phyloP scores from a whole-genome alignment of 2,329 filamentous ascomycete species.

The Simplicillium aogashimaense region DNA sequence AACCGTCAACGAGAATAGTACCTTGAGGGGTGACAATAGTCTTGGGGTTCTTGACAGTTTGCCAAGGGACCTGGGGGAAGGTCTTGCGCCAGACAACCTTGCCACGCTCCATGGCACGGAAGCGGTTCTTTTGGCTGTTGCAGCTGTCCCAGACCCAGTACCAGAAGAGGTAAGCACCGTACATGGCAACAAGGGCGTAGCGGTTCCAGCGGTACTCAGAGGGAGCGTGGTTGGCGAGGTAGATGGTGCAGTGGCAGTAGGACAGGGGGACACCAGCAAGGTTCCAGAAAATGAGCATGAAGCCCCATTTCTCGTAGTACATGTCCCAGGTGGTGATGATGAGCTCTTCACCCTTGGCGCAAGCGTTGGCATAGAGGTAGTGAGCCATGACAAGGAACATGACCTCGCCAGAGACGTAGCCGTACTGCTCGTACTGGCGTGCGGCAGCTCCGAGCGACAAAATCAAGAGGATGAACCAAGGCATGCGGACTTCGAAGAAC shows the following conservation, averaged over 20 bases:
- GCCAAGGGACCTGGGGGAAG: slow-evolving; percentile 88
- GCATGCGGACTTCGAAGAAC: slow-evolving; percentile 90
- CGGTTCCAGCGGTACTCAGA: slow-evolving; percentile 69
- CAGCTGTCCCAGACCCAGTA: slow-evolving; percentile 92
- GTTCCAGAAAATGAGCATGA: slow-evolving; percentile 99
- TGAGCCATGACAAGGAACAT: slow-evolving; percentile 80
- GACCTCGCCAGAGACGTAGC: slow-evolving; percentile 79
- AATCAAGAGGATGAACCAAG: slow-evolving; percentile 84
- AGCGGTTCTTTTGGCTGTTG: slow-evolving; percentile 91
- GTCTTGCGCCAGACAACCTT: slow-evolving; percentile 61
- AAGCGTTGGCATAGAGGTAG: slow-evolving; percentile 86
- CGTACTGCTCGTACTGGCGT: slow-evolving; percentile 75
- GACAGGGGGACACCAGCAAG: slow-evolving; percentile 81
- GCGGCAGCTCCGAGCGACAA: slow-evolving; percentile 67
- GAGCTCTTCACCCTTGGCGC: slow-evolving; percentile 83
- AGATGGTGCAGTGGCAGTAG: slow-evolving; percentile 91
- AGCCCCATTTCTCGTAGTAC: slow-evolving; percentile 95
- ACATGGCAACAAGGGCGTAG: slow-evolving; percentile 55
- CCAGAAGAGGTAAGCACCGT: slow-evolving; percentile 63
- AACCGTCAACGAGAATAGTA: slow-evolving; percentile 73
- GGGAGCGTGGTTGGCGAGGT: slow-evolving; percentile 74
- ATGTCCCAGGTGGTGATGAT: slow-evolving; percentile 91
- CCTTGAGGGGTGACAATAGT: slow-evolving; percentile 64
- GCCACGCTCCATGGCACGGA: slow-evolving; percentile 71
- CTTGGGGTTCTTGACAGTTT: slow-evolving; percentile 70